These are phyloP conservation scores for Postia placenta DNA, from an alignment of 768 basidiomycete genomes.

Conservation along the genomic window DNA sequence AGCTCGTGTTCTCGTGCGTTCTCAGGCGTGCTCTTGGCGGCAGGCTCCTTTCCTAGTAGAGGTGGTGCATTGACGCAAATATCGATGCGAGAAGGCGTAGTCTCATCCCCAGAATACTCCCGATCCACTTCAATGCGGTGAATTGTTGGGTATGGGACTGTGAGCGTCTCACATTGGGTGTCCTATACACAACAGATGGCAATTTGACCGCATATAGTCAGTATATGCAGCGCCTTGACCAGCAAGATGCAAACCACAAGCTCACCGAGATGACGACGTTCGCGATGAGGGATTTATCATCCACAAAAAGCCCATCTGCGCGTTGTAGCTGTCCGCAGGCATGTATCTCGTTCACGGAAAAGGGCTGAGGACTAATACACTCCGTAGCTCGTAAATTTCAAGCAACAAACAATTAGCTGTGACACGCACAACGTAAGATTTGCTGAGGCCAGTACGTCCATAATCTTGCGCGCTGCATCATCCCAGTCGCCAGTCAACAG, in stretches of 20 bases:
- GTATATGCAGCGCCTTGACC: conserved; percentile 7
- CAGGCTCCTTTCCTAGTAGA: neutral
- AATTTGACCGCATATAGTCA: conserved; percentile 22
- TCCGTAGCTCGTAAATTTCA: too few species aligned
- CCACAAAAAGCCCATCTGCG: conserved; percentile 45
- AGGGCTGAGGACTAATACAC: conserved; percentile 51
- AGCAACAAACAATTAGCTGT: neutral
- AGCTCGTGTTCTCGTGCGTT: conserved; percentile 7
- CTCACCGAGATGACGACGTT: conserved; percentile 31
- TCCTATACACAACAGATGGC: conserved; percentile 26
- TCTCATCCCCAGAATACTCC: neutral
- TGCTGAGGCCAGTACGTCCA: conserved; percentile 38
- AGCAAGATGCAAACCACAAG: neutral
- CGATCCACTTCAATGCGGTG: conserved; percentile 16
- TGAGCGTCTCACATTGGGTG: conserved; percentile 46
- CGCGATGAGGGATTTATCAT: conserved; percentile 42
- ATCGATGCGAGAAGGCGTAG: neutral
- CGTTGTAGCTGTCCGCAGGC: conserved; percentile 31
- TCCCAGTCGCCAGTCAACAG: conserved; percentile 47
- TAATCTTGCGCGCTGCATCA: conserved; percentile 39
- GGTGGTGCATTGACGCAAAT: neutral
- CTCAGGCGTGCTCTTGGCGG: neutral
- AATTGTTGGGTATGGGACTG: conserved; percentile 35
- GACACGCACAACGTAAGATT: conserved; percentile 43
- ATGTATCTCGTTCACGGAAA: conserved; percentile 35